phyloP scores from a whole-genome alignment of 192 early-diverging fungal genomes.

The Mortierella hygrophila region DNA sequence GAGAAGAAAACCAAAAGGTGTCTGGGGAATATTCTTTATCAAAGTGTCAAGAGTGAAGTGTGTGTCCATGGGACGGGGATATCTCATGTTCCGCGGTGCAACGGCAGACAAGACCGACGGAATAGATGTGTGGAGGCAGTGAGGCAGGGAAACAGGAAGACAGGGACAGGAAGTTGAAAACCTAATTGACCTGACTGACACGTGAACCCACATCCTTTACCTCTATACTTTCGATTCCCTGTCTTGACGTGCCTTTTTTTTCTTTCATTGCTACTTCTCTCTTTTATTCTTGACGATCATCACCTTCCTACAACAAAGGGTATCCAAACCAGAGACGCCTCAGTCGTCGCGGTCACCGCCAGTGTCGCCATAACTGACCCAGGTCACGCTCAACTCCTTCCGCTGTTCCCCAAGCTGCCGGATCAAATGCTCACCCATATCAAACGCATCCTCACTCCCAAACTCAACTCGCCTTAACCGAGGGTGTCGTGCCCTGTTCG shows the following conservation, averaged over 20 bases:
- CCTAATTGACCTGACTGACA: not conserved
- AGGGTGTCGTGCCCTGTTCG: constrained; percentile 23
- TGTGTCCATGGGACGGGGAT: not conserved
- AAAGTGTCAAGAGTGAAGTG: not conserved
- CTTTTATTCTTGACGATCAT: not conserved
- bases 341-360: constrained; percentile 43
- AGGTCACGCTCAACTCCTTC: constrained; percentile 22
- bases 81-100: not conserved
- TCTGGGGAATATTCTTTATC: not conserved
- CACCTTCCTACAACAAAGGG: not conserved
- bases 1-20: not conserved
- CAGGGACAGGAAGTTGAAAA: not conserved
- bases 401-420: constrained; percentile 6
- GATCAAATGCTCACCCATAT: constrained; percentile 21
- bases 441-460: constrained; percentile 49
- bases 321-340: not conserved
- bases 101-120: constrained; percentile 7
- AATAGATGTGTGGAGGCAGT: not conserved
- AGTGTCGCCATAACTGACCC: constrained; percentile 36
- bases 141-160: no score
- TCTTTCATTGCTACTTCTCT: not conserved
- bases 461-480: constrained; percentile 32
- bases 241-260: not conserved
- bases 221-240: not conserved
- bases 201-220: not conserved